A percentile compares a stretch with the other conserved stretches of the same genome.
Conservation (phyloP, 2,329 filamentous ascomycete species). For the Fusarium keratoplasticum region DNA sequence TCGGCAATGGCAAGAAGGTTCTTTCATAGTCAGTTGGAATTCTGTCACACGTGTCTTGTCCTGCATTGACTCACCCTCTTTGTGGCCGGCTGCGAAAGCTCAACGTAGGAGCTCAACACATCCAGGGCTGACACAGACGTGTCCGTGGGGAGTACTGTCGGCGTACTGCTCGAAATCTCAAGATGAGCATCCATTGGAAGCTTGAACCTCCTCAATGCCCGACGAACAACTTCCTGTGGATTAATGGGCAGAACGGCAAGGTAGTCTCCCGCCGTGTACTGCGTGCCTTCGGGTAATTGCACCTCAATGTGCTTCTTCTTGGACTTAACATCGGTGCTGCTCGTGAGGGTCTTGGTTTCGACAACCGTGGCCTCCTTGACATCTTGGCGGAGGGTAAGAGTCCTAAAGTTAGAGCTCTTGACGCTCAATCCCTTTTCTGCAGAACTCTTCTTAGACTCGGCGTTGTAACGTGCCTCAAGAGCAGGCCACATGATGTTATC, state of each 20-base stretch:
- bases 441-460: neutral
- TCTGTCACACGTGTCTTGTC: neutral
- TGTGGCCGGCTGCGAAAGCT: neutral
- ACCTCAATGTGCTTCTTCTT: neutral
- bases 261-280: neutral
- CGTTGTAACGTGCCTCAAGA: neutral
- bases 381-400: neutral
- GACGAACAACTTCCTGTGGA: neutral
- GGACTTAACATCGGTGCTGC: neutral
- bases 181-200: neutral
- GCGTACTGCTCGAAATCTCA: neutral
- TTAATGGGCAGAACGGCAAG: neutral
- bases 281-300: neutral
- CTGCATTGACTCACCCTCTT: neutral
- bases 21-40: neutral
- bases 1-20: neutral
- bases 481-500: constrained; percentile 55
- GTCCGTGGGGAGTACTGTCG: neutral
- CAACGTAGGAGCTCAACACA: neutral
- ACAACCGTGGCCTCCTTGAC: neutral
- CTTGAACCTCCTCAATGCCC: neutral
- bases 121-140: neutral
- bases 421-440: neutral
- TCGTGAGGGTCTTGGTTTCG: neutral
- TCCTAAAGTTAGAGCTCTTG: neutral